These are phyloP conservation scores for Bipolaris victoriae DNA, from an alignment of 2,329 filamentous ascomycete genomes.

Conservation along the genomic window DNA sequence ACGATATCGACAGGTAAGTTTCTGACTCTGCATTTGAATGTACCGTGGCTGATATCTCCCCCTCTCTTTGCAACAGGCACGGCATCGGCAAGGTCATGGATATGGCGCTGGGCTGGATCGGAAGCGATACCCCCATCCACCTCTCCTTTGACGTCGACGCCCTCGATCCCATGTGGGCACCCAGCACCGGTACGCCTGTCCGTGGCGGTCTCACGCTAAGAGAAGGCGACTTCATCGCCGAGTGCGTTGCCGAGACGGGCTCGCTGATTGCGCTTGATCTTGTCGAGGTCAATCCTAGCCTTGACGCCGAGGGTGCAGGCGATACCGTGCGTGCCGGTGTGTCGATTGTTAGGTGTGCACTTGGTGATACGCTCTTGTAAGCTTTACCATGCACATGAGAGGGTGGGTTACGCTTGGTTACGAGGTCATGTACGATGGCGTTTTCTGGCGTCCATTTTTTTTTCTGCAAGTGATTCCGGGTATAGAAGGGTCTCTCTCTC, in stretches of 20 bases:
- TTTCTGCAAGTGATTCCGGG: neutral
- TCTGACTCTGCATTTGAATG: neutral
- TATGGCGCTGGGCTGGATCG: slow-evolving; percentile 97
- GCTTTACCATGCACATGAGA: neutral
- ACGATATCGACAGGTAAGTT: slow-evolving; percentile 85
- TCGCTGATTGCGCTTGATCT: slow-evolving; percentile 64
- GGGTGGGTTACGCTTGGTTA: neutral
- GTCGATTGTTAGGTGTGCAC: slow-evolving; percentile 86
- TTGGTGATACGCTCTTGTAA: slow-evolving; percentile 88
- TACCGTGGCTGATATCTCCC: neutral
- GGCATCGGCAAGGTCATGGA: slow-evolving; percentile 96
- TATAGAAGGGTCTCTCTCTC: neutral
- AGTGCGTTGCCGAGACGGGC: slow-evolving; percentile 63
- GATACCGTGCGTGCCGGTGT: slow-evolving; percentile 92
- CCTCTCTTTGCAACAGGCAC: slow-evolving; percentile 60
- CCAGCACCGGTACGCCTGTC: slow-evolving; percentile 93
- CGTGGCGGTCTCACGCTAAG: slow-evolving; percentile 90
- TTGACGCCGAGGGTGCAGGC: slow-evolving; percentile 65
- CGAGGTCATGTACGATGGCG: neutral
- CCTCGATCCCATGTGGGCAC: slow-evolving; percentile 93
- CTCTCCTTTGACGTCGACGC: slow-evolving; percentile 97
- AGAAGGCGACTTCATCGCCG: slow-evolving; percentile 97
- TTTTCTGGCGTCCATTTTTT: neutral
- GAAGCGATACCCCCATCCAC: slow-evolving; percentile 92
- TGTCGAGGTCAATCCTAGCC: slow-evolving; percentile 60